Evolutionary conservation across 345 rosid genomes (phyloP).

Genomic region (Euclidium syriacum): DNA sequence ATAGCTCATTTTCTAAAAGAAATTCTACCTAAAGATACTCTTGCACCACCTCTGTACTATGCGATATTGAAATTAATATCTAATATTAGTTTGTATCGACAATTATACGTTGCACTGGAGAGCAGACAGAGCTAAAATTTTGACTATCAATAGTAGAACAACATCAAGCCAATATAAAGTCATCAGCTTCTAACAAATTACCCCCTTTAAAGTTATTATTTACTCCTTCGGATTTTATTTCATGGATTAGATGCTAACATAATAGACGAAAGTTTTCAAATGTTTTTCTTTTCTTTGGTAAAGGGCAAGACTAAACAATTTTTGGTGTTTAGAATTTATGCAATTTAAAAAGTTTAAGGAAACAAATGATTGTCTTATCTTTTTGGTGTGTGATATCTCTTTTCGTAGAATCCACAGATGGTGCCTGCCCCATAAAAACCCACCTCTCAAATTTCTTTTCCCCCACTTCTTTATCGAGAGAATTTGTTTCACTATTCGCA

Average conservation of each 20-base stretch:
- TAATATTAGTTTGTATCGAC: no score
- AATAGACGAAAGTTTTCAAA: neutral
- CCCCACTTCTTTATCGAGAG: conserved; percentile 12
- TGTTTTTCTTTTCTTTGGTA: conserved; percentile 2
- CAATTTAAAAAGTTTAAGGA: neutral
- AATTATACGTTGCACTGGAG: no score
- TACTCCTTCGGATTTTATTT: no score
- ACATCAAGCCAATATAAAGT: no score
- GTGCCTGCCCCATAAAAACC: conserved; percentile 26
- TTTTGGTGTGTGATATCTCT: conserved; percentile 17
- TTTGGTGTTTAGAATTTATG: neutral
- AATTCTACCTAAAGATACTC: no score
- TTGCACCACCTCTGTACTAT: no score
- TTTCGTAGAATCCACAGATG: conserved; percentile 23
- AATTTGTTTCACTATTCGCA: conserved; percentile 2
- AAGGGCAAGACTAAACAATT: conserved; percentile 2
- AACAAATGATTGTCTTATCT: conserved; percentile 7
- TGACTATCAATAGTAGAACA: no score
- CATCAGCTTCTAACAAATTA: no score
- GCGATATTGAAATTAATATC: no score
- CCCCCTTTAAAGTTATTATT: no score
- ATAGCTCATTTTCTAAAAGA: no score
- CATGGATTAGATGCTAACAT: neutral
- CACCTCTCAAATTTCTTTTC: conserved; percentile 16
- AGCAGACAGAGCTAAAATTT: no score